These are phyloP conservation scores for Alternaria infectoria DNA, from an alignment of 2,329 filamentous ascomycete genomes.

Conservation along the genomic window DNA sequence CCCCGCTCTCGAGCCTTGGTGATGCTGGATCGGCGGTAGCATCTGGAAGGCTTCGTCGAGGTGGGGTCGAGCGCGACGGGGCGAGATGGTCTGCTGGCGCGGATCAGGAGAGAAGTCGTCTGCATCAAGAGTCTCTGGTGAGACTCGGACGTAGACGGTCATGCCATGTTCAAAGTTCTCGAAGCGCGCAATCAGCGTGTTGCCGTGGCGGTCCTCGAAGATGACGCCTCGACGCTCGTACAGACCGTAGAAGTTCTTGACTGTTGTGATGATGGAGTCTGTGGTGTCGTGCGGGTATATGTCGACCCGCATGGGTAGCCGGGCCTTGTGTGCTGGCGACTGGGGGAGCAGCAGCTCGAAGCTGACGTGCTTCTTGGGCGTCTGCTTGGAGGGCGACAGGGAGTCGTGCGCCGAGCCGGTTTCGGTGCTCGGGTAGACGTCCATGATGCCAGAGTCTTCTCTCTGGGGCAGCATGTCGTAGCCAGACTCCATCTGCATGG, in stretches of 20 bases:
- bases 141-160: constrained; percentile 89
- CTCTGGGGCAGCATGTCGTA: constrained; percentile 39
- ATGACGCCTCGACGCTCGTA: constrained; percentile 87
- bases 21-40: constrained; percentile 65
- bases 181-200: constrained; percentile 91
- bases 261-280: constrained; percentile 95
- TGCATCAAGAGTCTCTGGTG: constrained; percentile 61
- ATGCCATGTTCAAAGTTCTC: constrained; percentile 95
- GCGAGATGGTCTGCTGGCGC: constrained; percentile 56
- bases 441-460: constrained; percentile 40
- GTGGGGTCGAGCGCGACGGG: constrained; percentile 62
- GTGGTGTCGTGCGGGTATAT: constrained; percentile 96
- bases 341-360: constrained; percentile 77
- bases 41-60: constrained; percentile 70
- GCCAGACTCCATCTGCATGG: constrained; percentile 27
- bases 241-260: constrained; percentile 98
- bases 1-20: constrained; percentile 69
- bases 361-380: constrained; percentile 71
- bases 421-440: constrained; percentile 47
- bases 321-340: constrained; percentile 71
- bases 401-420: constrained; percentile 39
- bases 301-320: constrained; percentile 83
- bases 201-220: constrained; percentile 90
- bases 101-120: constrained; percentile 56
- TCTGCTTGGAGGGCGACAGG: constrained; percentile 46